phyloP scores from a whole-genome alignment of 2,329 filamentous ascomycete species.

The Aureobasidium sp. region DNA sequence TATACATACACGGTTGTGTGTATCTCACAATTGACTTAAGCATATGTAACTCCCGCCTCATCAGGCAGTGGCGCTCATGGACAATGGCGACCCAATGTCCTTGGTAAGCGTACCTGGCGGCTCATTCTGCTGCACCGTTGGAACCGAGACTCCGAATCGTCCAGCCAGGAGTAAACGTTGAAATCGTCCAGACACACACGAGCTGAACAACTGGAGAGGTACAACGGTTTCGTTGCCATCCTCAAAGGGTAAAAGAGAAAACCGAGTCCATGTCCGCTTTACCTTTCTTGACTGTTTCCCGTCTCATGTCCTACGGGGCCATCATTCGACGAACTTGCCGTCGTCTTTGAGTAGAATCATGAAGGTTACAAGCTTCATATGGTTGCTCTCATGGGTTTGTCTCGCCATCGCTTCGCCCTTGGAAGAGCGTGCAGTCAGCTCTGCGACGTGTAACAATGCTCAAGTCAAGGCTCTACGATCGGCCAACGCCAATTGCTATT shows the following conservation, averaged over 20 bases:
- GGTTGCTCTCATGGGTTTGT: slow-evolving; percentile 3
- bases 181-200: neutral
- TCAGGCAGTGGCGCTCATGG: neutral
- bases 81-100: neutral
- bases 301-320: neutral
- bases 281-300: neutral
- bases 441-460: neutral
- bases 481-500: slow-evolving; percentile 1
- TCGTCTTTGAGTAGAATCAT: neutral
- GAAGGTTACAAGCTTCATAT: neutral
- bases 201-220: slow-evolving; percentile 10
- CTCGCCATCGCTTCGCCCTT: neutral
- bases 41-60: neutral
- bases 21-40: neutral
- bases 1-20: neutral
- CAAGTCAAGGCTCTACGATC: neutral
- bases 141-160: neutral
- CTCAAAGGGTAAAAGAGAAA: slow-evolving; percentile 4
- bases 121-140: neutral
- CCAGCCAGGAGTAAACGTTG: slow-evolving; percentile 10
- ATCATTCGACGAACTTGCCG: neutral
- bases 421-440: slow-evolving; percentile 8
- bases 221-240: slow-evolving; percentile 5
- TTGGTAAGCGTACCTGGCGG: neutral
- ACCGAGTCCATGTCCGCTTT: neutral